phyloP scores from a whole-genome alignment of 2,329 filamentous ascomycete species.

The Stachybotrys chartarum region DNA sequence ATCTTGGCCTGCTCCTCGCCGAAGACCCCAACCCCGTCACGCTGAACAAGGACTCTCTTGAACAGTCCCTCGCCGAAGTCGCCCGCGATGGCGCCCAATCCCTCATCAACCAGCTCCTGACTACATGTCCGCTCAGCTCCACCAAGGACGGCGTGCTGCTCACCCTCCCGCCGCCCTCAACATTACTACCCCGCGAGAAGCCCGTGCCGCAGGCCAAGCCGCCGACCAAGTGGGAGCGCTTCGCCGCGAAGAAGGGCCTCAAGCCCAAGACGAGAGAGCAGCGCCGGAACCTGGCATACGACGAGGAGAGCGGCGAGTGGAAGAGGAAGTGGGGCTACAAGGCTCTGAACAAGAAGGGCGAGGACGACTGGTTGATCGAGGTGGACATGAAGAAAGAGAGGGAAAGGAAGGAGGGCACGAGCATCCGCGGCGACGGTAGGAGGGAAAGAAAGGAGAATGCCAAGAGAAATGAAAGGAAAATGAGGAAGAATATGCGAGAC shows the following conservation, averaged over 20 bases:
- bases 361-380: constrained; percentile 87
- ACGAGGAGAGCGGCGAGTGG: constrained; percentile 82
- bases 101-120: constrained; percentile 90
- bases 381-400: constrained; percentile 71
- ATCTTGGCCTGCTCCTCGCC: constrained; percentile 80
- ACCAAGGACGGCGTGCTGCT: constrained; percentile 68
- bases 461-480: constrained; percentile 62
- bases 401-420: constrained; percentile 54
- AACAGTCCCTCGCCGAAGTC: constrained; percentile 61
- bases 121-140: constrained; percentile 72
- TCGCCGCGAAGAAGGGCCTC: constrained; percentile 96
- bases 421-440: constrained; percentile 54
- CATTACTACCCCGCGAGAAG: constrained; percentile 81
- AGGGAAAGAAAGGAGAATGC: constrained; percentile 61
- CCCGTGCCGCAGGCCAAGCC: constrained; percentile 74
- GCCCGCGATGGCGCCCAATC: constrained; percentile 88
- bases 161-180: constrained; percentile 63
- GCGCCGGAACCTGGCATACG: constrained; percentile 68
- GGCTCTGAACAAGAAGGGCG: constrained; percentile 76
- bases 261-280: constrained; percentile 77
- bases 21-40: constrained; percentile 80
- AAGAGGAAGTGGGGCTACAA: constrained; percentile 93
- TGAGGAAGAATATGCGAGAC: constrained; percentile 58
- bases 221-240: constrained; percentile 91
- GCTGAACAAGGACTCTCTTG: constrained; percentile 45